Evolutionary conservation across 2,329 filamentous ascomycete species (phyloP).

Genomic region (Lachnellula arida): DNA sequence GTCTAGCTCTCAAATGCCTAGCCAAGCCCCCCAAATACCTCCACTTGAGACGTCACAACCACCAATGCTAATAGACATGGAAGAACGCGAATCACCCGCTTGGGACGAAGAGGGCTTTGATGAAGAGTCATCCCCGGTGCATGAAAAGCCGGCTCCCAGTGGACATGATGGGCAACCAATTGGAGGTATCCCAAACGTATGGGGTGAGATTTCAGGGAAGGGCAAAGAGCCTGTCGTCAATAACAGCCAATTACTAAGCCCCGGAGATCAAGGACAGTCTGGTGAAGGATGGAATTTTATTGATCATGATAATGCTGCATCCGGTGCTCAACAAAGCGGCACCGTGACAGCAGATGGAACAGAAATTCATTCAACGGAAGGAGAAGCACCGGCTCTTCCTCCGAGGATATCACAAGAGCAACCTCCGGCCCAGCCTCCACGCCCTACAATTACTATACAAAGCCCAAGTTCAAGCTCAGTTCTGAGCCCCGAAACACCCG

Average conservation of each 20-base stretch:
- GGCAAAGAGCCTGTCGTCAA: background rate
- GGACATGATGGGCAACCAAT: constrained; percentile 19
- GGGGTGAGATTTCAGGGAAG: constrained; percentile 24
- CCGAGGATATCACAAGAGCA: constrained; percentile 23
- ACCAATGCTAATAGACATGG: constrained; percentile 25
- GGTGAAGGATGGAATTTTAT: constrained; percentile 28
- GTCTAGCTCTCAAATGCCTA: constrained; percentile 15
- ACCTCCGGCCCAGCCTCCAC: constrained; percentile 24
- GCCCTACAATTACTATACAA: constrained; percentile 16
- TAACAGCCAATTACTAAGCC: constrained; percentile 1
- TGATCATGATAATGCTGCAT: constrained; percentile 20
- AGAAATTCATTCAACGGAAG: constrained; percentile 13
- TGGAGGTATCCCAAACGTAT: constrained; percentile 25
- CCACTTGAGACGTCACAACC: constrained; percentile 16
- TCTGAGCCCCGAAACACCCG: constrained; percentile 5
- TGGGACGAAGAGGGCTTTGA: constrained; percentile 29
- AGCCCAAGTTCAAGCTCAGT: constrained; percentile 16
- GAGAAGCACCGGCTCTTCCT: constrained; percentile 25
- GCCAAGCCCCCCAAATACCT: constrained; percentile 9
- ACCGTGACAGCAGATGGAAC: constrained; percentile 14
- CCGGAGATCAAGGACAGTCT: constrained; percentile 16
- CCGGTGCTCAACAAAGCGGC: constrained; percentile 23
- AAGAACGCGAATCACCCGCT: constrained; percentile 29
- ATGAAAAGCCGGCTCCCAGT: constrained; percentile 18
- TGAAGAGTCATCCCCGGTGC: constrained; percentile 11